A percentile compares a stretch with the other conserved stretches of the same genome.
Conservation (phyloP, 768 basidiomycete species). For the Pleurotus sapidus region DNA sequence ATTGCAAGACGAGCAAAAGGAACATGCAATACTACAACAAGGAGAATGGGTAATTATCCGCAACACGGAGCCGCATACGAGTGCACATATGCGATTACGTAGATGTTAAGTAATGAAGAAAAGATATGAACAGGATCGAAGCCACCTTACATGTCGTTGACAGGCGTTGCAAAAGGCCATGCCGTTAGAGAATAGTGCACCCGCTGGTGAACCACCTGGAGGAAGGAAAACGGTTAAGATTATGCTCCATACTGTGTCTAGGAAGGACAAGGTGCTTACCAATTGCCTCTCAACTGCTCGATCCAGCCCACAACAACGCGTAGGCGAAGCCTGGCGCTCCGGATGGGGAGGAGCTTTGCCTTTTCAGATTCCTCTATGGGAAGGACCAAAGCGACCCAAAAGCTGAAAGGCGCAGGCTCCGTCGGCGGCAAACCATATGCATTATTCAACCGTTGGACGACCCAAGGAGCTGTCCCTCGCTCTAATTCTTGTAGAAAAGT, state of each 20-base stretch:
- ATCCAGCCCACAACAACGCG: constrained; percentile 94
- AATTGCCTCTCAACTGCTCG: constrained; percentile 58
- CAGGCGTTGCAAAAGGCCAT: no score
- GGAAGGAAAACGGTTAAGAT: constrained; percentile 4
- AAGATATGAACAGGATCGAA: not conserved
- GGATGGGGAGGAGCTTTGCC: constrained; percentile 80
- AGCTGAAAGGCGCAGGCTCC: constrained; percentile 72
- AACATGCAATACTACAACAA: no score
- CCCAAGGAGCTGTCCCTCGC: constrained; percentile 86
- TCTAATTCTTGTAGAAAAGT: constrained; percentile 43
- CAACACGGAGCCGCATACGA: no score
- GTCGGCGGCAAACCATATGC: constrained; percentile 55
- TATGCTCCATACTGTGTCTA: constrained; percentile 26
- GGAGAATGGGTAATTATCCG: no score
- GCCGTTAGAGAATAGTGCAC: constrained; percentile 47
- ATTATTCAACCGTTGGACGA: constrained; percentile 80
- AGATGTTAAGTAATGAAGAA: not conserved
- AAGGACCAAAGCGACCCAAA: constrained; percentile 88
- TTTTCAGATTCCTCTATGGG: constrained; percentile 92
- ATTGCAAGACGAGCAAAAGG: no score
- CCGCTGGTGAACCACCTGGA: constrained; percentile 76
- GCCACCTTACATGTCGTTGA: not conserved
- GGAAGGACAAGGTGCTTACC: constrained; percentile 29
- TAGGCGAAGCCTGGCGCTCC: constrained; percentile 73
- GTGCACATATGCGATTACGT: not conserved